Evolutionary conservation across 176 grass and related monocot species (phyloP), one percentile per base, ranked within the genome.

Genomic region (Miscanthus lutarioriparius): DNA sequence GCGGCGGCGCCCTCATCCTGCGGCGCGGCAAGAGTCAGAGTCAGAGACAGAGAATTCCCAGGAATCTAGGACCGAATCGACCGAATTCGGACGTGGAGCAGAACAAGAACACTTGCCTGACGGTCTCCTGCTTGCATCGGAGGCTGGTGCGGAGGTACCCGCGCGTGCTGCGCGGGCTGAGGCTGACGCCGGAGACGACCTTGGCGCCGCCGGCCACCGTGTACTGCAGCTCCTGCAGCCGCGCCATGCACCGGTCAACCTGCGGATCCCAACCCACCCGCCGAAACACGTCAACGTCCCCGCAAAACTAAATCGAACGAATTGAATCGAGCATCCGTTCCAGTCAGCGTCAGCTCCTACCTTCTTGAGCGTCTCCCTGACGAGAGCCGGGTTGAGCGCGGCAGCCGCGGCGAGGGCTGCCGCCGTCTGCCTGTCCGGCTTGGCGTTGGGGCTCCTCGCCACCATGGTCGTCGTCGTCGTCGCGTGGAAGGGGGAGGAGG

Each of bases 141-240:
- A 98, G 86, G 80, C 96, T 98, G 74, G 96, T 98, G 25, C 83
- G 90, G 72, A 94, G 90, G 76, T 98, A 95, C 15, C 92, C 91
- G 54, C 83, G 88, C n/a, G 93, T 98, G 89, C 96, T 98, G 25
- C 91, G 93, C 2, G 96, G 96, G 89, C 96, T 98, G 81, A 98
- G 96, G 79, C 56, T 95, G 36, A 93, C 83, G 19, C 93, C 96
- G 13, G 96, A 87, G 54, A 96, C 86, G 54, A 95, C 93, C 86
- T 98, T 98, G 26, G 85, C 59, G 59, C 93, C 96, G 54, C 93
- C 96, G 47, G 87, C 87, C 56, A 95, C 93, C 75, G 93, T 95
- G 87, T 89, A 98, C 89, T 98, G 93, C 76, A 98, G 93, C 86
- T 98, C 96, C 88, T 98, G 93, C 28, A 95, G 88, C 49, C 91